These are phyloP conservation scores for Spinacia oleracea DNA, from an alignment of 179 eudicot species.

Conservation along the genomic window DNA sequence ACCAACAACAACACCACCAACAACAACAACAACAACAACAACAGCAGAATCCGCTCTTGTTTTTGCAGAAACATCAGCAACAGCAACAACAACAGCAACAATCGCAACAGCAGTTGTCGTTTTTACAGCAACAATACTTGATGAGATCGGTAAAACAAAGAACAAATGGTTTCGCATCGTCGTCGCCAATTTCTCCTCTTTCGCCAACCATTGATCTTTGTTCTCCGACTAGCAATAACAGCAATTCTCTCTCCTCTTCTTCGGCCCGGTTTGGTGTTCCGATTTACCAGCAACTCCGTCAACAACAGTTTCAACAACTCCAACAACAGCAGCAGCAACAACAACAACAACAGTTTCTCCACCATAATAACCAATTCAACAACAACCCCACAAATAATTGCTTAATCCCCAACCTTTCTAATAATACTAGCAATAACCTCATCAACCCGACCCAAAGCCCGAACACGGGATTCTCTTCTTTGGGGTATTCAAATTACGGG, in stretches of 20 bases:
- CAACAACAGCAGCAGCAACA: slow-evolving; percentile 8
- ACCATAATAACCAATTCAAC: slow-evolving; percentile 13
- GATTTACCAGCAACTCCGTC: slow-evolving; percentile 35
- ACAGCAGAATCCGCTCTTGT: slow-evolving; percentile 20
- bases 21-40: slow-evolving; percentile 26
- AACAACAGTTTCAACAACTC: slow-evolving; percentile 20
- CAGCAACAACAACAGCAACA: slow-evolving; percentile 21
- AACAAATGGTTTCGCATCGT: slow-evolving; percentile 32
- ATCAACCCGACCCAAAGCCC: slow-evolving; percentile 20
- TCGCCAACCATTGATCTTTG: slow-evolving; percentile 40
- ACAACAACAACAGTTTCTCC: slow-evolving; percentile 13
- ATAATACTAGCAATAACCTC: slow-evolving; percentile 9
- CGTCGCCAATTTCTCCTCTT: slow-evolving; percentile 50
- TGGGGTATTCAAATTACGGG: slow-evolving; percentile 15
- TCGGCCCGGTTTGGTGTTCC: slow-evolving; percentile 40
- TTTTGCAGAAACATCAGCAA: slow-evolving; percentile 27
- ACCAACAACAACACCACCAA: slow-evolving; percentile 21
- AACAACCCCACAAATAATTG: slow-evolving; percentile 8
- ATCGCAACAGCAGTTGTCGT: slow-evolving; percentile 2
- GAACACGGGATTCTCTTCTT: not conserved
- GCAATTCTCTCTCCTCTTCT: slow-evolving; percentile 16
- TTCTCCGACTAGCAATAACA: slow-evolving; percentile 21
- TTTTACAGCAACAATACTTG: slow-evolving; percentile 30
- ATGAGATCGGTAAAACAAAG: slow-evolving; percentile 61
- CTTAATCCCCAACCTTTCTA: not conserved